These are phyloP conservation scores for Helotiales sp. DNA, from an alignment of 2,329 filamentous ascomycete species.

Conservation along the genomic window DNA sequence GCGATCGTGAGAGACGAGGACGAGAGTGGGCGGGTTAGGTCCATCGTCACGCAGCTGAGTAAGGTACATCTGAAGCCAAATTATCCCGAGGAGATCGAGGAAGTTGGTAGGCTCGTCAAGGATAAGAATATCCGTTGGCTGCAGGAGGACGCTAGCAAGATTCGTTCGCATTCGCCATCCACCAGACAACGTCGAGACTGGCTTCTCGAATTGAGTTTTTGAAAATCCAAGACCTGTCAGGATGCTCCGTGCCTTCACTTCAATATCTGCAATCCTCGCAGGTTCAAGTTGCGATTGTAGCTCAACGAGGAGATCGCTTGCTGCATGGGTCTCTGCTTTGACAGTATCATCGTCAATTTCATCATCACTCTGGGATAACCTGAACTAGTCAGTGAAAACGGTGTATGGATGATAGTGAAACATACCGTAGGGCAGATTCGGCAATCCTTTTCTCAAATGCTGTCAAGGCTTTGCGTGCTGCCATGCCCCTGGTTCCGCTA, in stretches of 20 bases:
- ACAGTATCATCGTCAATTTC: conserved; percentile 57
- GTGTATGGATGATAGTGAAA: background rate
- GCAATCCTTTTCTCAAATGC: conserved; percentile 67
- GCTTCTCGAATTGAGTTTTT: conserved; percentile 57
- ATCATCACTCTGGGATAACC: conserved; percentile 50
- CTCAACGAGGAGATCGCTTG: conserved; percentile 67
- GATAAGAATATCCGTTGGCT: conserved; percentile 75
- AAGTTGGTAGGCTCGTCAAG: conserved; percentile 89
- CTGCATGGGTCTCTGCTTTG: conserved; percentile 66
- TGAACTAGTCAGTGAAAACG: conserved; percentile 21
- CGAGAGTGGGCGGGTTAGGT: conserved; percentile 60
- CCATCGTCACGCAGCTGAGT: conserved; percentile 52
- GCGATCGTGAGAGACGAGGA: conserved; percentile 83
- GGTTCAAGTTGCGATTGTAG: conserved; percentile 69
- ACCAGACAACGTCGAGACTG: conserved; percentile 68
- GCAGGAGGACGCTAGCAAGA: conserved; percentile 65
- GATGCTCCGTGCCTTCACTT: conserved; percentile 65
- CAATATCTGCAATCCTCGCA: conserved; percentile 61
- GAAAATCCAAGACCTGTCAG: conserved; percentile 72
- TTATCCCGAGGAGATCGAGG: conserved; percentile 77
- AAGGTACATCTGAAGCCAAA: conserved; percentile 80
- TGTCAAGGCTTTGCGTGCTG: conserved; percentile 73
- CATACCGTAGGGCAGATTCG: conserved; percentile 43
- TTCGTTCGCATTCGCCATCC: conserved; percentile 74
- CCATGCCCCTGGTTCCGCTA: conserved; percentile 72